These are phyloP conservation scores for Neospermospora avenae DNA, from an alignment of 2,329 filamentous ascomycete species.

Conservation along the genomic window DNA sequence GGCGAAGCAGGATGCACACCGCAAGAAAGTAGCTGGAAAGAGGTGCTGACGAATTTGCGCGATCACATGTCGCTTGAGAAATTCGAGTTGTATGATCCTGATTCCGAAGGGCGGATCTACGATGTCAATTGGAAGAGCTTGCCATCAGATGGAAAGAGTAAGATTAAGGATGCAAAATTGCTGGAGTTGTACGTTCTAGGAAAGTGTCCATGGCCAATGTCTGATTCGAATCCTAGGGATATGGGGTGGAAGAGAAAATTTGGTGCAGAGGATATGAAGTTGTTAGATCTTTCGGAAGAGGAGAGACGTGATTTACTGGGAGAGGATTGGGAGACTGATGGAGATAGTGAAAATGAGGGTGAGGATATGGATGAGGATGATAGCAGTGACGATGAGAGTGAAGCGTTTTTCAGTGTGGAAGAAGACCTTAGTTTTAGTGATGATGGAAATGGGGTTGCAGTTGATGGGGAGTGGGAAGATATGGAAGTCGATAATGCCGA, in stretches of 20 bases:
- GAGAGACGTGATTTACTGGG: conserved; percentile 1
- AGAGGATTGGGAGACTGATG: conserved; percentile 10
- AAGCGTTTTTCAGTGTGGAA: background rate
- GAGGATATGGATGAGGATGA: background rate
- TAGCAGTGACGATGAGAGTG: background rate
- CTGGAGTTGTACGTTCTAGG: background rate
- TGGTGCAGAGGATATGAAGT: background rate
- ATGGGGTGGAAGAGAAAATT: conserved; percentile 4
- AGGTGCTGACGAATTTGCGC: background rate
- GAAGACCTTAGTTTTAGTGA: background rate
- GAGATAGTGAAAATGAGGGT: background rate
- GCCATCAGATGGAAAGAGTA: background rate
- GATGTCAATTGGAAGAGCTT: background rate
- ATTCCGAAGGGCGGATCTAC: background rate
- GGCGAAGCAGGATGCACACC: background rate
- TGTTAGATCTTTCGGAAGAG: conserved; percentile 1
- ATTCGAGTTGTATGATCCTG: conserved; percentile 4
- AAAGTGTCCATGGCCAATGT: conserved; percentile 9
- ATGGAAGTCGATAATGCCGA: background rate
- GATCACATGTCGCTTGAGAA: conserved; percentile 3
- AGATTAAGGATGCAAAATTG: background rate
- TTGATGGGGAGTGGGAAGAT: background rate
- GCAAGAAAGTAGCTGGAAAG: background rate
- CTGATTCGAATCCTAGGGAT: background rate
- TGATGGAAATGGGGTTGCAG: background rate